phyloP scores from a whole-genome alignment of 495 filamentous ascomycete genomes.

The Trichoderma virens region DNA sequence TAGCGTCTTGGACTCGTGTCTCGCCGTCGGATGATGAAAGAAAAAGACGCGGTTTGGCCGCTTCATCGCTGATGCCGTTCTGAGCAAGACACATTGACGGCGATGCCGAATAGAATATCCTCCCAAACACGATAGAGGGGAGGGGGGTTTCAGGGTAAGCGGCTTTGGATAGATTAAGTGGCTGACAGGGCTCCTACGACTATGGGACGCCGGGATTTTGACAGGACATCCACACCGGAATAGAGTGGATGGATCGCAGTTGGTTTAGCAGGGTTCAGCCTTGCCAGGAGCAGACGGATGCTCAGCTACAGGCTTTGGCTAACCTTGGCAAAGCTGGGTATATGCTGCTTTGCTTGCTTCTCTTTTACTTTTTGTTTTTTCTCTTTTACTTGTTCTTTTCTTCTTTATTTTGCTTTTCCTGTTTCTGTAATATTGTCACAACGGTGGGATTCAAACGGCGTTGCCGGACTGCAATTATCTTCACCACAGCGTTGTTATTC shows the following conservation, averaged over 20 bases:
- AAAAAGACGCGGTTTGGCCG: background rate
- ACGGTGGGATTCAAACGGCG: background rate
- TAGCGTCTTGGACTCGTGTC: conserved; percentile 56
- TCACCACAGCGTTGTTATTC: background rate
- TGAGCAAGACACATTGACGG: background rate
- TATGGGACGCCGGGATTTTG: background rate
- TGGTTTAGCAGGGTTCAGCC: background rate
- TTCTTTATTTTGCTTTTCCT: background rate
- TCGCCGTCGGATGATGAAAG: conserved; percentile 24
- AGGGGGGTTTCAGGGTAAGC: background rate
- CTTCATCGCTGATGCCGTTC: background rate
- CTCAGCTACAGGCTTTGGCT: background rate
- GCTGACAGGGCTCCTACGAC: background rate
- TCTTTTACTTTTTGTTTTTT: background rate
- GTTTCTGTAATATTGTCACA: background rate
- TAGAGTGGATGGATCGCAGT: conserved; percentile 7
- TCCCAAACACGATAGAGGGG: background rate
- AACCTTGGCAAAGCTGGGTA: background rate
- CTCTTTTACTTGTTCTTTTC: background rate
- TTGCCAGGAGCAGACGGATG: background rate
- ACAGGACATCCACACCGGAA: background rate
- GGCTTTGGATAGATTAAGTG: conserved; percentile 8
- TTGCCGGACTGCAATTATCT: conserved; percentile 1
- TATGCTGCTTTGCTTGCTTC: background rate
- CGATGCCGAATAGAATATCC: background rate